A percentile compares a stretch with the other conserved stretches of the same genome.
Evolutionary conservation across 208 protist genomes (phyloP).

Genomic region (Leishmania amazonensis): DNA sequence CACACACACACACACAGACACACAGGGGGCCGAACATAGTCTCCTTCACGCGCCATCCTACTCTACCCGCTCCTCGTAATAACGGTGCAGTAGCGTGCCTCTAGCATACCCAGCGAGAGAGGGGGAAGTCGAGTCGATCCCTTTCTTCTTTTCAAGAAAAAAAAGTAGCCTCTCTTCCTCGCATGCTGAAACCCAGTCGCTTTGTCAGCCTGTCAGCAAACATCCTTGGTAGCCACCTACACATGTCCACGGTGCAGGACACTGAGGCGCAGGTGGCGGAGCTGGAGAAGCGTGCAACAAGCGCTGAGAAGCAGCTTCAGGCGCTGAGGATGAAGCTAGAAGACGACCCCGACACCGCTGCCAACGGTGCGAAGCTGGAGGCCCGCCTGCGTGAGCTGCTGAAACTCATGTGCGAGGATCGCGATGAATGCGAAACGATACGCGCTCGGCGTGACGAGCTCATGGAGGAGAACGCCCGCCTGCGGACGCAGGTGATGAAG

Average conservation of each 20-base stretch:
- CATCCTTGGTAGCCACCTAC: neutral
- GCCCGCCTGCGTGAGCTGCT: constrained; percentile 56
- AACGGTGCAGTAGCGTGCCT: neutral
- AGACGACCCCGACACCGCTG: constrained; percentile 1
- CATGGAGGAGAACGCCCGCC: constrained; percentile 74
- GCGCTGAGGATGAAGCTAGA: constrained; percentile 44
- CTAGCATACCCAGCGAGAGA: neutral
- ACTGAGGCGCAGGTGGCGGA: constrained; percentile 26
- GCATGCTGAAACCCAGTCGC: constrained; percentile 3
- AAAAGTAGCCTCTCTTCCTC: constrained; percentile 8
- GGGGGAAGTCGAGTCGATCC: too few relatives aligned
- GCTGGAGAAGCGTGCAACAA: constrained; percentile 62
- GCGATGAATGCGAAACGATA: constrained; percentile 78
- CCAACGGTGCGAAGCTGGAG: constrained; percentile 28
- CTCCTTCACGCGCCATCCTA: neutral
- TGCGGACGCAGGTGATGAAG: constrained; percentile 63
- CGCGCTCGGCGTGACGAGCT: constrained; percentile 79
- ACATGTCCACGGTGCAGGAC: constrained; percentile 11
- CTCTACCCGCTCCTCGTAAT: neutral
- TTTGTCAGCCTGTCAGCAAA: neutral
- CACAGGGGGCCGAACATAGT: neutral
- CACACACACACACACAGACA: neutral
- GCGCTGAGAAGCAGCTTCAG: constrained; percentile 52
- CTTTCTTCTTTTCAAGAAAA: neutral
- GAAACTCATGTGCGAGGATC: constrained; percentile 66